Evolutionary conservation across 2,329 filamentous ascomycete species (phyloP).

Genomic region (Calonectria fujianensis): DNA sequence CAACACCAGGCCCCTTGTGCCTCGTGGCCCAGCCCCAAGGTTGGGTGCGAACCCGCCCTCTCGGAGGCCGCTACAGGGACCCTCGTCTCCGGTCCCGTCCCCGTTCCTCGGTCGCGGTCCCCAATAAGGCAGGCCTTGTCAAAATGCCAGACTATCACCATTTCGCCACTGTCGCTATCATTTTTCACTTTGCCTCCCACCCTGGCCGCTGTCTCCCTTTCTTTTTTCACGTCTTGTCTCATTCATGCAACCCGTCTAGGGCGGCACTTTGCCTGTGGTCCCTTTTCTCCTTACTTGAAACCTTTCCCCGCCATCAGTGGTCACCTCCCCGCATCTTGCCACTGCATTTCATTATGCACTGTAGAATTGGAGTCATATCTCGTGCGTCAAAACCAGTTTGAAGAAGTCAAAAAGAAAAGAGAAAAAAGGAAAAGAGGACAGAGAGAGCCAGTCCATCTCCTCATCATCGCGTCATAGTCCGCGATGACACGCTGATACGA

Average conservation of each 20-base stretch:
- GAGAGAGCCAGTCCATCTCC: not conserved
- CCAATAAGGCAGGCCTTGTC: conserved; percentile 33
- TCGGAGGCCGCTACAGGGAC: conserved; percentile 40
- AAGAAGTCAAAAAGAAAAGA: no score
- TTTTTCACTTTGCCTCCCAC: not conserved
- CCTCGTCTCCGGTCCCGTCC: conserved; percentile 31
- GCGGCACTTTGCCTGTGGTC: conserved; percentile 4
- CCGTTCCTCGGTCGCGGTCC: conserved; percentile 29
- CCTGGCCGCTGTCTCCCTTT: not conserved
- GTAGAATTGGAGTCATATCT: not conserved
- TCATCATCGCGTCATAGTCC: not conserved
- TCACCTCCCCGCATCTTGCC: conserved; percentile 31
- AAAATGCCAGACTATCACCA: conserved; percentile 11
- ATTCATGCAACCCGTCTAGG: conserved; percentile 31
- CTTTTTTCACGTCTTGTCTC: conserved; percentile 6
- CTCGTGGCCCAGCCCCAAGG: conserved; percentile 43
- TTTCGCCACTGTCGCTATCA: conserved; percentile 6
- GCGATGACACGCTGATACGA: not conserved
- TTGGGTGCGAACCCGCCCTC: conserved; percentile 24
- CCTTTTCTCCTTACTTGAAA: conserved; percentile 30
- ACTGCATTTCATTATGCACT: conserved; percentile 17
- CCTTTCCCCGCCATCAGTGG: conserved; percentile 23
- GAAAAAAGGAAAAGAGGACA: not conserved
- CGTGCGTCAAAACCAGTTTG: no score
- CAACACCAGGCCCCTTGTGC: conserved; percentile 30